Base-by-base conservation (phyloP, 139 green algal genomes). In the Closterium sp. region DNA sequence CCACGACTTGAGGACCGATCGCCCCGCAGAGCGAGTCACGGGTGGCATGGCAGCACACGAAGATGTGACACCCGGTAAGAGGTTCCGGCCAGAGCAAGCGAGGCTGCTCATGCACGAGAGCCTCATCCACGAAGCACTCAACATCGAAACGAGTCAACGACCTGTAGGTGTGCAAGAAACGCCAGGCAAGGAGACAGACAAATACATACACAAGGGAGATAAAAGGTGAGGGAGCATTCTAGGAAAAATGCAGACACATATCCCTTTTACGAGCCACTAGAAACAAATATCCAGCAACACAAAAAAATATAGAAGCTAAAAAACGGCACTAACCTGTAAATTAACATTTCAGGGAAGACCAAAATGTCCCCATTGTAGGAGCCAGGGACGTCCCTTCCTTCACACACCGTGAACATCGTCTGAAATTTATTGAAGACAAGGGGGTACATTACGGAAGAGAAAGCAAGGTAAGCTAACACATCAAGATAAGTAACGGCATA, bases 31-130 rank as follows among this genome's bases (percentile, higher is more conserved):
- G 28, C 4, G 85, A 87, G 27, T 31, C 85, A 2, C 85, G 85
- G 85, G 85, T 87, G n/a, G 24, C 85, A 10, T 87, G 85, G 85
- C 85, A 87, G 85, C 85, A 87, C 21, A 87, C 85, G 27, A 87
- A 87, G 28, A 87, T 31, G 21, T 87, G 85, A 27, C 85, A 87
- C 10, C 85, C 85, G n/a, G 85, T 87, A 30, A 87, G 85, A 4
- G 85, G 85, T 31, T 87, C 85, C 22, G 85, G 85, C 85, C 28
- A 30, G 28, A 87, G 85, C 28, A 32, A 29, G 10, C 28, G 85
- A 30, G 85, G 28, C 85, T 31, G 85, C 85, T 34, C 85, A 27
- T 87, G 28, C n/a, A 87, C 28, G 10, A 87, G 28, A 32, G 85
- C 85, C 28, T 87, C 85, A 32, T 30, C 28, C 7, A 87, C 85